Evolutionary conservation across 179 eudicot species (phyloP), one percentile per base, ranked within the genome.

Genomic region (Camellia oleifera): DNA sequence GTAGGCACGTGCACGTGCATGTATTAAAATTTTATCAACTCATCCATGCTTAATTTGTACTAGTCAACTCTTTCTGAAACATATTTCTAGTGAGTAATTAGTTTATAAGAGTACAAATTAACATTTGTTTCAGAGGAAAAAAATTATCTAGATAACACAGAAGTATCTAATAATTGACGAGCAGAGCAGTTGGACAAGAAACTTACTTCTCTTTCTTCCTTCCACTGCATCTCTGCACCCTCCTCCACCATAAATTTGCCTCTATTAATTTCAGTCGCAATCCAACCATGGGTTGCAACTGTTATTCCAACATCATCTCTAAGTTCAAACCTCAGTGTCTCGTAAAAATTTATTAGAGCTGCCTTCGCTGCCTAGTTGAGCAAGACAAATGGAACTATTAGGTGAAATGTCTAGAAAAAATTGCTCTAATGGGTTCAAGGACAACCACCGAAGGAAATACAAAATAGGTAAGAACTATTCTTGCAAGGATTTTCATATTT

Each of bases 271-370:
- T 93, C 98, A 1, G 96, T 85, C 32, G 97, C 97, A 57, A 91
- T 84, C 98, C 97, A 95, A 71, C 98, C 98, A 72, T 93, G 98
- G 63, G 97, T 95, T 52, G 97, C 98, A 18, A 95, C 86, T 42
- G 98, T 95, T 76, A 95, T 86, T 54, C 93, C 97, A 3, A 95
- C 93, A 5, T 93, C 94, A 20, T 91, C 93, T 77, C 83, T 89
- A 80, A 95, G 84, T 82, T 95, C 98, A 71, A 89, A 87, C 84
- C 97, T 89, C 83, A 95, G 83, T 26, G 97, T 91, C 86, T 95
- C 98, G 14, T 93, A 95, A 67, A 95, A 95, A 88, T 95, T 95
- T 44, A 90, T 83, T 66, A 95, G 85, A 74, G 98, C 98, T 61
- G 97, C 87, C 82, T 93, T 95, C n/a, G 98, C 97, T 13, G 98